Evolutionary conservation across 2,329 filamentous ascomycete genomes (phyloP), one percentile per base, ranked within the genome.

Genomic region (Ophiostoma sp.): DNA sequence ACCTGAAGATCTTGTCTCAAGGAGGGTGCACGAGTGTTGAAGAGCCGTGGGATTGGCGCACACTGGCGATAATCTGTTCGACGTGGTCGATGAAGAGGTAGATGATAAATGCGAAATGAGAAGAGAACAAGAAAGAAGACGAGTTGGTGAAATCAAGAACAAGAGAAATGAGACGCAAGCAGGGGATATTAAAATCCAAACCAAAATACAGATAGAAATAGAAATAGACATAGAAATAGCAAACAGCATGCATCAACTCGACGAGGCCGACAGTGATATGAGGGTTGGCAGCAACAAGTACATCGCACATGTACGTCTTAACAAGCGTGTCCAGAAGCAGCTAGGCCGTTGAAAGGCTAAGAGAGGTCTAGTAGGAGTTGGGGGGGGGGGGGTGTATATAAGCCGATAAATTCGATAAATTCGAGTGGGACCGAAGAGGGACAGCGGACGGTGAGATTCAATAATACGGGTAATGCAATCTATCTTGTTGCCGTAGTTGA

Each of bases 341-440:
- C 62, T 39, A 65, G 36, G 11, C n/a, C 17, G 23, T 15, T 33
- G 23, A 20, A 35, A 35, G 27, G 60, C 44, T 17, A 48, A 48
- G 52, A 48, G 44, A 6, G 5, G 44, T n/a, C 15, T 48, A 6
- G 36, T 11, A 39, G 36, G 36, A 39, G 36, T 39, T 11, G 6
- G 15, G 15, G 48, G 20, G 48, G 20, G 57, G 57, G 57, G 62
- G 62, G 62, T 65, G 35, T 41, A 27, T 13, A 65, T 65, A 65
- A 65, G 35, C 1, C 36, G 20, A 39, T 65, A 65, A 65, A 65
- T 23, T 39, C 20, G 35, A 65, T 65, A 65, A 39, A 64, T 20
- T 62, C 57, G 31, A 35, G 52, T 13, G 11, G 15, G 5, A 36
- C 31, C 27, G 27, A 31, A 31, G 33, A 57, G 6, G 52, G 4